Evolutionary conservation across 129 eudicot genomes (phyloP).

Genomic region (Tagetes patula): DNA sequence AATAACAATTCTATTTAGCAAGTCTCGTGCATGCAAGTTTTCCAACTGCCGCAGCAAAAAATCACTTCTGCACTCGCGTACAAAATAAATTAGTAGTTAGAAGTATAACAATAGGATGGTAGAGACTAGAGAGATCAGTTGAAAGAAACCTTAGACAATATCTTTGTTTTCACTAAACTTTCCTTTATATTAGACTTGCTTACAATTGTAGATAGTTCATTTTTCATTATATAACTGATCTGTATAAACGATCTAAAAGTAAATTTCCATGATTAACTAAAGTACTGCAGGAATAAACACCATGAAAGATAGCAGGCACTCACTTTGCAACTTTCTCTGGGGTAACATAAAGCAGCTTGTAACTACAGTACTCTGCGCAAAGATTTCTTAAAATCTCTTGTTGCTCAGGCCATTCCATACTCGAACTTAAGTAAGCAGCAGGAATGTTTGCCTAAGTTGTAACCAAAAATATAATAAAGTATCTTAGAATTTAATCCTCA

Average conservation of each 20-base stretch:
- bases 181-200: constrained; percentile 23
- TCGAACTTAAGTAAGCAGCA: constrained; percentile 96
- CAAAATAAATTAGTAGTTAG: constrained; percentile 14
- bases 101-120: constrained; percentile 5
- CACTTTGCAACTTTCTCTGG: constrained; percentile 97
- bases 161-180: constrained; percentile 1
- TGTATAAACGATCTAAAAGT: constrained; percentile 13
- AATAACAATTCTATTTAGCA: constrained; percentile 82
- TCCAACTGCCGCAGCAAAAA: constrained; percentile 79
- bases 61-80: constrained; percentile 74
- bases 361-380: constrained; percentile 53
- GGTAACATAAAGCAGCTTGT: constrained; percentile 93
- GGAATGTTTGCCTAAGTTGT: constrained; percentile 73
- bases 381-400: constrained; percentile 90
- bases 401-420: constrained; percentile 96
- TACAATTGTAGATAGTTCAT: constrained; percentile 6
- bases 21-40: constrained; percentile 65
- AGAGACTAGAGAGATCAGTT: neutral
- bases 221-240: constrained; percentile 8
- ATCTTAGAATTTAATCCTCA: constrained; percentile 3
- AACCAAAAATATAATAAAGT: constrained; percentile 13
- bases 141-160: constrained; percentile 4
- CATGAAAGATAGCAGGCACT: constrained; percentile 33
- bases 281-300: neutral
- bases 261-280: neutral